These are phyloP conservation scores for Pichia sp. DNA, from an alignment of 1,139 yeast genomes.

Conservation along the genomic window DNA sequence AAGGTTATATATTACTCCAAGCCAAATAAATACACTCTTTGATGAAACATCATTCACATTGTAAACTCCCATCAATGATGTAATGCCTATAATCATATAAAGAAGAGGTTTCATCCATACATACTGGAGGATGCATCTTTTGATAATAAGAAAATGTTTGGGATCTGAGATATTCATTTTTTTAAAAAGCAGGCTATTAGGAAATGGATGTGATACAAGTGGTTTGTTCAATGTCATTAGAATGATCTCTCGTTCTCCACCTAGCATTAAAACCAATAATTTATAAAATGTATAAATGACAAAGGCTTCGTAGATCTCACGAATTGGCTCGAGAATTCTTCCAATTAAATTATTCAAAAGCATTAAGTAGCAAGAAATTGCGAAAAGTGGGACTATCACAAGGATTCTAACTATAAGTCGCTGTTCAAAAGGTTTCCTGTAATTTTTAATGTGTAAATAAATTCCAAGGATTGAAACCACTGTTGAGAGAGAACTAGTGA, in stretches of 20 bases:
- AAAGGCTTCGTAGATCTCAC: slow-evolving; percentile 93
- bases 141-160: slow-evolving; percentile 61
- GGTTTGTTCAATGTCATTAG: slow-evolving; percentile 62
- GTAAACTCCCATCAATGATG: slow-evolving; percentile 45
- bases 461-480: slow-evolving; percentile 41
- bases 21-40: slow-evolving; percentile 54
- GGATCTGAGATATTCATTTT: slow-evolving; percentile 85
- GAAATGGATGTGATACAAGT: slow-evolving; percentile 68
- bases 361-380: slow-evolving; percentile 46
- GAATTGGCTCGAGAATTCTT: slow-evolving; percentile 58
- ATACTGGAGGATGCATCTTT: slow-evolving; percentile 84
- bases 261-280: slow-evolving; percentile 71
- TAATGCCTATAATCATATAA: slow-evolving; percentile 48
- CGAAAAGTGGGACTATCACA: slow-evolving; percentile 53
- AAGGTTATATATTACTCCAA: slow-evolving; percentile 63
- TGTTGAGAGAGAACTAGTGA: slow-evolving; percentile 28
- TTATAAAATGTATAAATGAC: slow-evolving; percentile 91
- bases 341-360: slow-evolving; percentile 38
- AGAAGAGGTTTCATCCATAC: slow-evolving; percentile 90
- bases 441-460: slow-evolving; percentile 51
- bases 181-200: slow-evolving; percentile 41
- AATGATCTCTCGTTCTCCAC: slow-evolving; percentile 85
- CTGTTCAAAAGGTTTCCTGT: slow-evolving; percentile 85
- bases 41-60: slow-evolving; percentile 44
- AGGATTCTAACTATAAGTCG: slow-evolving; percentile 78